Percentiles rank a stretch among this genome's conserved stretches.
phyloP scores from a whole-genome alignment of 1,284 basidiomycete genomes.

The Athelia sp. region DNA sequence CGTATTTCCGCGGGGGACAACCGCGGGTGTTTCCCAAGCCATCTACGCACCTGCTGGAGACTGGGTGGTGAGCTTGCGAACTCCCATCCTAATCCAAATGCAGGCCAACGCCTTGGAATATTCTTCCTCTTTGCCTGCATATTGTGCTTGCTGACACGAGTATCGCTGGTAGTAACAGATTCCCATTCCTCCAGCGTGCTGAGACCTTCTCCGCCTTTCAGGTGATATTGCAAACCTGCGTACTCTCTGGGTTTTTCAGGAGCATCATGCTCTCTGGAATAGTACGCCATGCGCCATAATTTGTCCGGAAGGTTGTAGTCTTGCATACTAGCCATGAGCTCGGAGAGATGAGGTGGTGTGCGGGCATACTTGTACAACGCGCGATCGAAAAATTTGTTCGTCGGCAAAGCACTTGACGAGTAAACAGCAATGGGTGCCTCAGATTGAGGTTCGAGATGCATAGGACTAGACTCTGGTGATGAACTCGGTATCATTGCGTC shows the following conservation, averaged over 20 bases:
- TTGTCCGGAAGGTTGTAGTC: constrained; percentile 50
- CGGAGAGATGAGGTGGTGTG: constrained; percentile 48
- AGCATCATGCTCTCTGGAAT: constrained; percentile 70
- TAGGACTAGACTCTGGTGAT: no score
- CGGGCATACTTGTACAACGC: constrained; percentile 46
- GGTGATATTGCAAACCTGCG: constrained; percentile 71
- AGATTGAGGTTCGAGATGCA: no score
- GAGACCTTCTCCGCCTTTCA: constrained; percentile 59
- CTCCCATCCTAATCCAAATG: constrained; percentile 60
- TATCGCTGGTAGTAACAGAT: constrained; percentile 5
- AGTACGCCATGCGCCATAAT: constrained; percentile 76
- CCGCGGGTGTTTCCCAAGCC: constrained; percentile 34
- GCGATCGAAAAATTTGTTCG: constrained; percentile 16
- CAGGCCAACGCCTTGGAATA: no score
- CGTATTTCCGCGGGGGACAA: constrained; percentile 6
- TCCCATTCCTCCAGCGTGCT: constrained; percentile 50
- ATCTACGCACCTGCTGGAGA: constrained; percentile 42
- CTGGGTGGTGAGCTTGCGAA: constrained; percentile 67
- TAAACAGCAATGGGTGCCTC: constrained; percentile 1
- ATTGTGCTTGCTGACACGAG: constrained; percentile 3
- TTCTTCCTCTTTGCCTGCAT: background rate
- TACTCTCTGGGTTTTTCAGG: constrained; percentile 72
- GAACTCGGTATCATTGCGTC: no score
- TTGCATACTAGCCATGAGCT: constrained; percentile 52
- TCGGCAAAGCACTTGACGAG: constrained; percentile 8